These are phyloP conservation scores for Leishmania martiniquensis DNA, from an alignment of 208 protist genomes.

Conservation along the genomic window DNA sequence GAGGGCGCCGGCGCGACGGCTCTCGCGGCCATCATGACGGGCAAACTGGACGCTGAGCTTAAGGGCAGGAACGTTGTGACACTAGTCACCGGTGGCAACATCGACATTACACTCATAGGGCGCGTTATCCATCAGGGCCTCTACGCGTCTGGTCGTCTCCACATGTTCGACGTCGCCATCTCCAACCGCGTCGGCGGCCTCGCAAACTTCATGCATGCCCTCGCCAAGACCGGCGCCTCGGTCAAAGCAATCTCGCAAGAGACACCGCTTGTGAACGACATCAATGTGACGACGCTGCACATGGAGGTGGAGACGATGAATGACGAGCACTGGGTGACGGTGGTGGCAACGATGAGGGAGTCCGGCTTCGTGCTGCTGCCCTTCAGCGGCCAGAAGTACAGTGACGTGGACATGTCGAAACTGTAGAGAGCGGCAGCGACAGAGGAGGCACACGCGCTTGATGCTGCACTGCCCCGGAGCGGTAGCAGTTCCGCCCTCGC, in stretches of 20 bases:
- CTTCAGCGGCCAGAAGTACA: constrained; percentile 42
- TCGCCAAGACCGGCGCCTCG: constrained; percentile 59
- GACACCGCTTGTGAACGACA: constrained; percentile 65
- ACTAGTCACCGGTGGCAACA: constrained; percentile 92
- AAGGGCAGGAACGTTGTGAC: constrained; percentile 79
- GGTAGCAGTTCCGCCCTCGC: too few relatives aligned
- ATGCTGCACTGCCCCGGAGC: too few relatives aligned
- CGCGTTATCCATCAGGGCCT: constrained; percentile 89
- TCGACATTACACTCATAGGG: constrained; percentile 88
- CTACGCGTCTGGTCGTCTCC: constrained; percentile 64
- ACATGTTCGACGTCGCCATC: constrained; percentile 76
- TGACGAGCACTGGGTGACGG: constrained; percentile 41
- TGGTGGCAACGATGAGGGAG: constrained; percentile 36
- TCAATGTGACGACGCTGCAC: constrained; percentile 53
- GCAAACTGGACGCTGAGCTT: constrained; percentile 49
- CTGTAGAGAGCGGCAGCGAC: constrained; percentile 20
- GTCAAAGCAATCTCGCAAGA: constrained; percentile 88
- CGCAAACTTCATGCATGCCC: constrained; percentile 40
- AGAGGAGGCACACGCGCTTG: too few relatives aligned
- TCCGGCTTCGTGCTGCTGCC: constrained; percentile 45
- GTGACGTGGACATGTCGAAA: constrained; percentile 49
- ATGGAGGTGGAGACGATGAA: constrained; percentile 57
- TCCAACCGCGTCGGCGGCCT: constrained; percentile 88
- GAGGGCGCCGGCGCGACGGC: constrained; percentile 85
- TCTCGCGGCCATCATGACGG: constrained; percentile 75